A percentile compares a stretch with the other conserved stretches of the same genome.
Conservation (phyloP, 768 basidiomycete species). For the Suillus discolor region DNA sequence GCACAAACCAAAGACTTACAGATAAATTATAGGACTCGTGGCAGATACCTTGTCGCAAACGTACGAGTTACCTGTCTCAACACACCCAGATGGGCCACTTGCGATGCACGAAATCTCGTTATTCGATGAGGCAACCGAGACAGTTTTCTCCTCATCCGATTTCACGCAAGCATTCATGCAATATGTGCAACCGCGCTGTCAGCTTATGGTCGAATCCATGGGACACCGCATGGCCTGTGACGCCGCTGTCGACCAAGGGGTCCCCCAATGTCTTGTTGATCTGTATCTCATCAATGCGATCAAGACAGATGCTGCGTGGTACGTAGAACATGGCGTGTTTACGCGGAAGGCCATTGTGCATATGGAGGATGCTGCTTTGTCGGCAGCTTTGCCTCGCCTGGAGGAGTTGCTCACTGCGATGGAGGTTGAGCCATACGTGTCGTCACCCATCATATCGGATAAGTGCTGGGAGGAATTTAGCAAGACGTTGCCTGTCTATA, state of each 20-base stretch:
- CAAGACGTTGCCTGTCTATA: no score
- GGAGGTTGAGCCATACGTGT: no score
- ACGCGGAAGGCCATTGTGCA: no score
- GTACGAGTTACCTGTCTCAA: constrained; percentile 18
- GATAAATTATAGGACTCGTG: constrained; percentile 26
- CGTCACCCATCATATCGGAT: no score
- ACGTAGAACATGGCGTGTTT: no score
- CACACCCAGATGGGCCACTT: constrained; percentile 20
- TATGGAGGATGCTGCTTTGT: no score
- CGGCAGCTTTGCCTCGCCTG: no score
- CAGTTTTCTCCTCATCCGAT: constrained; percentile 17
- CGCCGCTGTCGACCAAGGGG: constrained; percentile 19
- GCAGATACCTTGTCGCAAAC: constrained; percentile 29
- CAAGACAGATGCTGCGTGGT: no score
- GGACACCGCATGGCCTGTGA: constrained; percentile 34
- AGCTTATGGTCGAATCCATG: constrained; percentile 30
- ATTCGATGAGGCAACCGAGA: constrained; percentile 11
- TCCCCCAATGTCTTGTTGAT: neutral
- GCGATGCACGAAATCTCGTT: constrained; percentile 17
- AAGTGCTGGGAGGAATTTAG: no score
- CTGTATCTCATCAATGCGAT: constrained; percentile 2
- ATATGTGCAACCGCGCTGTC: constrained; percentile 25
- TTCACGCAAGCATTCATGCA: constrained; percentile 16
- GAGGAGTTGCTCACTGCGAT: no score
- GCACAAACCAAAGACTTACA: neutral